Conservation (phyloP, 441 rosid species). For the Corymbia citriodora region DNA sequence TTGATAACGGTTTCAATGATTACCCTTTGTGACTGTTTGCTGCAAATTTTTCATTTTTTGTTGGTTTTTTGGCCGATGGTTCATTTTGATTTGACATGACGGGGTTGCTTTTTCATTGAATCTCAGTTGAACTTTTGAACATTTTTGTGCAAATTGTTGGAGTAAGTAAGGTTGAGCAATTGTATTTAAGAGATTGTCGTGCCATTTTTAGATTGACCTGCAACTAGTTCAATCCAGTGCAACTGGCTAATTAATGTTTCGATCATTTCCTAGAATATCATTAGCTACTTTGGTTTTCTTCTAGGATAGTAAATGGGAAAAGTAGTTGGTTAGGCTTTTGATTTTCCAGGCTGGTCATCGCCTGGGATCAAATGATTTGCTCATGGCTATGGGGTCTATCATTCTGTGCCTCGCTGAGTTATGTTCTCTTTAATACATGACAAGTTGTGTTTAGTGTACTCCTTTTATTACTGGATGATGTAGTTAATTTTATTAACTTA, state of each 20-base stretch:
- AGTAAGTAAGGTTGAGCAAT: too few species aligned
- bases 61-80: accelerated
- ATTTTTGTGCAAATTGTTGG: too few species aligned
- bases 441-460: not conserved
- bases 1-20: too few species aligned
- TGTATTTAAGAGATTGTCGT: too few species aligned
- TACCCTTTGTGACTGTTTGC: too few species aligned
- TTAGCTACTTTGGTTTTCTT: not conserved
- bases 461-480: not conserved
- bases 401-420: not conserved
- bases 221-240: not conserved
- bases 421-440: not conserved
- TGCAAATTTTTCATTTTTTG: too few species aligned
- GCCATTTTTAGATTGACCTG: too few species aligned
- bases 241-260: not conserved
- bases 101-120: too few species aligned
- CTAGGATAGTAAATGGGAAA: not conserved
- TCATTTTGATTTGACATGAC: too few species aligned
- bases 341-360: not conserved
- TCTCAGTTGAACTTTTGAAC: too few species aligned
- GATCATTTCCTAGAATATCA: not conserved
- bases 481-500: too few species aligned
- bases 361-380: too few species aligned
- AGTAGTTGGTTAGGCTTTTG: not conserved
- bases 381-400: not conserved